Evolutionary conservation across 2,329 filamentous ascomycete genomes (phyloP), one percentile per base, ranked within the genome.

Genomic region (Microcyclosporella mali): DNA sequence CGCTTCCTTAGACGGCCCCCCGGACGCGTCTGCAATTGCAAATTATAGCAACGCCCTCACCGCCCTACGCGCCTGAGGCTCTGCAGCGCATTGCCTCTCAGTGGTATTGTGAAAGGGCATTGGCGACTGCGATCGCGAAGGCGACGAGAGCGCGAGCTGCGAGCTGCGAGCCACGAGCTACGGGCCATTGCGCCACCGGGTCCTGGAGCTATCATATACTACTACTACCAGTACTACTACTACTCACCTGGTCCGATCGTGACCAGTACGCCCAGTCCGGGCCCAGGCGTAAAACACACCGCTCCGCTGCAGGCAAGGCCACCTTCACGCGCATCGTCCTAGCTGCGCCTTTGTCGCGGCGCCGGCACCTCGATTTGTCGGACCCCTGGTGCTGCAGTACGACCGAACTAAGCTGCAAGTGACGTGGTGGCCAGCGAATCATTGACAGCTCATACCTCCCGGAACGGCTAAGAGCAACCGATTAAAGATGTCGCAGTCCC

Each of bases 401-500:
- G 50, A 55, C 45, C 47, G 50, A 44, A 43, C 33, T 38, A 38
- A 33, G 42, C 49, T 53, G 21, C 4, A 25, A 25, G 21, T 25
- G 52, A 55, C 52, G 52, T 55, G 52, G 47, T 52, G 38, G 54
- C 50, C 56, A 56, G 49, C 56, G 56, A 59, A 58, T 58, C 56
- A 53, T 41, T 58, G 55, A 58, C 57, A 58, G 55, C 57, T 55
- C 56, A 61, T 45, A 40, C 48, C 40, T 35, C 48, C 50, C 40
- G 45, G 41, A 53, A 49, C 52, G 48, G 43, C 49, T 46, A 42
- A 47, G 41, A 40, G 42, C 47, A 35, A 86, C 88, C 36, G 28
- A 16, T 31, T 35, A 92, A 75, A 78, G 73, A 85, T 95, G 89
- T 94, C 89, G 77, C 85, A 88, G 80, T 88, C 69, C 63, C 87